Conservation (phyloP, 2,329 filamentous ascomycete genomes). For the Sporothrix brunneoviolacea region DNA sequence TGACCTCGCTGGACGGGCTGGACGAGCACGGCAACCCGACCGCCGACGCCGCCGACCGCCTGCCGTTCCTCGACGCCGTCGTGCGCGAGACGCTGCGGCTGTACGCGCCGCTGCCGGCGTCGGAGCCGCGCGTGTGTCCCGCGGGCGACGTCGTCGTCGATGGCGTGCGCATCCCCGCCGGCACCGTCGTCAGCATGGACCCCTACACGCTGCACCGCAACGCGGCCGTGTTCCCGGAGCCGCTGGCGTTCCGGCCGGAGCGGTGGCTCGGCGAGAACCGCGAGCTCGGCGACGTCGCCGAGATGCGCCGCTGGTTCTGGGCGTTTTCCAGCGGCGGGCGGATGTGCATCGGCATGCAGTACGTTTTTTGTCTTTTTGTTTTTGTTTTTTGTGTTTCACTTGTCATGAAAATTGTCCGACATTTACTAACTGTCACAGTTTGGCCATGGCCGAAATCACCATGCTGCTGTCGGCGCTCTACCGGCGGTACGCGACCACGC, state of each 20-base stretch:
- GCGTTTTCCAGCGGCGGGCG: constrained; percentile 63
- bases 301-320: constrained; percentile 45
- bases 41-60: constrained; percentile 30
- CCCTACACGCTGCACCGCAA: constrained; percentile 25
- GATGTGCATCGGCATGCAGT: constrained; percentile 53
- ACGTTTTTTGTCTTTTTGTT: neutral
- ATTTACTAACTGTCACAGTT: constrained; percentile 13
- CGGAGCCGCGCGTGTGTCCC: constrained; percentile 38
- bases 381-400: neutral
- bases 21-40: constrained; percentile 27
- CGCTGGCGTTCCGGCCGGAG: constrained; percentile 22
- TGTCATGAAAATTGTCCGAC: no score
- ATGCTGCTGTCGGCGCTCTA: constrained; percentile 39
- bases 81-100: constrained; percentile 45
- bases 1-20: constrained; percentile 18
- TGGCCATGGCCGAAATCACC: constrained; percentile 46
- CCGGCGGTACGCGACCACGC: constrained; percentile 32
- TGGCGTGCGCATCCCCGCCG: constrained; percentile 20
- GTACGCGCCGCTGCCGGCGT: constrained; percentile 44
- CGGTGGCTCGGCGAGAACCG: constrained; percentile 16
- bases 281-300: constrained; percentile 13
- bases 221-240: constrained; percentile 19
- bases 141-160: constrained; percentile 22
- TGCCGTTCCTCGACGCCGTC: constrained; percentile 40
- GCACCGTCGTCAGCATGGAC: constrained; percentile 21